Evolutionary conservation across 345 rosid species (phyloP).

Genomic region (Toxicodendron radicans): DNA sequence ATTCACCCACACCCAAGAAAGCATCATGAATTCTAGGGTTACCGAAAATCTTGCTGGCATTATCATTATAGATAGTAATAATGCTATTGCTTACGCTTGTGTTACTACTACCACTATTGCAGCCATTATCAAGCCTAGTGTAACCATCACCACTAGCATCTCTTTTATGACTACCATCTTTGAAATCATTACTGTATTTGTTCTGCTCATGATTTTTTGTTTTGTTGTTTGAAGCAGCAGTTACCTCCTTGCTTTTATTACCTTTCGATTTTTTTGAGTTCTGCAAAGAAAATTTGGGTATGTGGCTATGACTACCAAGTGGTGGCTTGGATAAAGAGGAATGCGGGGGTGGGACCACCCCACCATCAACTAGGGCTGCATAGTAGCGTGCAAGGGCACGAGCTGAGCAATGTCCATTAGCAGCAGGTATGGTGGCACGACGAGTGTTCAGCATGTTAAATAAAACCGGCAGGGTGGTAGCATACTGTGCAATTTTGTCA

Average conservation of each 20-base stretch:
- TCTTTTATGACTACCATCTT: constrained; percentile 31
- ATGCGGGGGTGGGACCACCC: constrained; percentile 75
- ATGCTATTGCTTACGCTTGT: constrained; percentile 24
- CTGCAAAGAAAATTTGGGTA: constrained; percentile 54
- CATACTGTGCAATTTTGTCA: constrained; percentile 35
- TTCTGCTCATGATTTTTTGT: constrained; percentile 22
- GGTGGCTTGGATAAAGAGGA: constrained; percentile 64
- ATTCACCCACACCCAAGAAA: constrained; percentile 76
- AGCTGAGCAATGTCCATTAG: constrained; percentile 92
- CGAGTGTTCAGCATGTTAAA: constrained; percentile 81
- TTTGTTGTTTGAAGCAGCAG: constrained; percentile 33
- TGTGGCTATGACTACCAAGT: constrained; percentile 86
- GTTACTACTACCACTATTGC: constrained; percentile 17
- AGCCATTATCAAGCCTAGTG: constrained; percentile 33
- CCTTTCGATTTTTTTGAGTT: constrained; percentile 43
- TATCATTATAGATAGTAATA: constrained; percentile 8
- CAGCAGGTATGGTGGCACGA: constrained; percentile 91
- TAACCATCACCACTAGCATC: constrained; percentile 32
- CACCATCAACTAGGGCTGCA: constrained; percentile 82
- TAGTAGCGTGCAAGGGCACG: constrained; percentile 98
- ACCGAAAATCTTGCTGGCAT: constrained; percentile 35
- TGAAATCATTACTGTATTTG: constrained; percentile 16
- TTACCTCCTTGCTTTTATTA: constrained; percentile 28
- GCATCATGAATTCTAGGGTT: constrained; percentile 67
- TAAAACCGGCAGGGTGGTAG: constrained; percentile 49